Percentiles rank a stretch among this genome's conserved stretches.
phyloP scores from a whole-genome alignment of 495 filamentous ascomycete species.

The Amorphotheca resinae region DNA sequence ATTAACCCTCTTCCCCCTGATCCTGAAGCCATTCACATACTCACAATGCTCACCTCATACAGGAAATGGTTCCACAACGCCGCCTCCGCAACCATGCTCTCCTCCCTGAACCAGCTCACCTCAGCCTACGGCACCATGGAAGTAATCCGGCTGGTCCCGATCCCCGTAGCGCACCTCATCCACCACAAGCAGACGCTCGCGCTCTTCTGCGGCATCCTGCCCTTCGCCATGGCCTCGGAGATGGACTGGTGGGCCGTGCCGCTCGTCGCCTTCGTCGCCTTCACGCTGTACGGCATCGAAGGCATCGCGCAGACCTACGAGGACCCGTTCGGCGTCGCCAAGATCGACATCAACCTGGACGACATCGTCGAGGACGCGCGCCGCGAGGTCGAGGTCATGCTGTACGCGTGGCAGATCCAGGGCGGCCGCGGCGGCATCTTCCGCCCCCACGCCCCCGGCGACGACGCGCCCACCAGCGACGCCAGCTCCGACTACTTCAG shows the following conservation, averaged over 20 bases:
- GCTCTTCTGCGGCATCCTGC: slow-evolving; percentile 57
- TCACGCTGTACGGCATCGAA: slow-evolving; percentile 63
- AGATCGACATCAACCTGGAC: slow-evolving; percentile 73
- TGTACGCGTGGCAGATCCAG: slow-evolving; percentile 48
- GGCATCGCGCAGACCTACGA: slow-evolving; percentile 38
- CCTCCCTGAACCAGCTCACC: slow-evolving; percentile 46
- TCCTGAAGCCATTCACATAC: background rate
- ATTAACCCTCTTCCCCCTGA: no score
- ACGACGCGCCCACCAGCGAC: slow-evolving; percentile 9
- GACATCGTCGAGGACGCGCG: slow-evolving; percentile 55
- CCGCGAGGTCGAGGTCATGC: slow-evolving; percentile 48
- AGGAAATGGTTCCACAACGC: slow-evolving; percentile 47
- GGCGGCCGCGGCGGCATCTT: slow-evolving; percentile 15
- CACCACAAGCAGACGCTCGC: slow-evolving; percentile 67
- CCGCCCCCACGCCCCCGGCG: slow-evolving; percentile 9
- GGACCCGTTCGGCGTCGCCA: slow-evolving; percentile 60
- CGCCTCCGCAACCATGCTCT: slow-evolving; percentile 48
- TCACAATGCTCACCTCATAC: background rate
- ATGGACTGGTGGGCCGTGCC: slow-evolving; percentile 62
- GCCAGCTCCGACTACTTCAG: slow-evolving; percentile 10
- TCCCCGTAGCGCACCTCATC: slow-evolving; percentile 66
- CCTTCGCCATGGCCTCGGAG: slow-evolving; percentile 60
- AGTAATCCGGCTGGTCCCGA: slow-evolving; percentile 57
- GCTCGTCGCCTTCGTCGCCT: slow-evolving; percentile 52
- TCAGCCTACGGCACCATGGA: slow-evolving; percentile 64